Conservation (phyloP, 495 filamentous ascomycete species). For the Usnea hakonensis region DNA sequence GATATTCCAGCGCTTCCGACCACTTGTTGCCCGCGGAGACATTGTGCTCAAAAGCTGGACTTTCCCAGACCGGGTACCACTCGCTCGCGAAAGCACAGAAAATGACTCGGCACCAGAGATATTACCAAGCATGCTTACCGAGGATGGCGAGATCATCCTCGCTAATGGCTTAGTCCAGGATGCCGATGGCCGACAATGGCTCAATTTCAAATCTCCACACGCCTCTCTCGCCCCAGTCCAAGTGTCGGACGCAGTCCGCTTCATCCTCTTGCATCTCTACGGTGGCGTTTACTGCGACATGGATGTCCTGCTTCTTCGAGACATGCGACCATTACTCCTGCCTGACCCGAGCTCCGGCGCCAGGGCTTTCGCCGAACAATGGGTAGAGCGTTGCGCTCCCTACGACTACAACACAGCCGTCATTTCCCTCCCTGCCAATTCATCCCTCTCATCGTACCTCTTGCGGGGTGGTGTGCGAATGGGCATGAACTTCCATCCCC, state of each 20-base stretch:
- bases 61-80: conserved; percentile 45
- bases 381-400: conserved; percentile 45
- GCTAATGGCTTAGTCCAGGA: conserved; percentile 52
- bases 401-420: conserved; percentile 54
- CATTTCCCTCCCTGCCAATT: conserved; percentile 49
- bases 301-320: conserved; percentile 49
- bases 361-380: conserved; percentile 49
- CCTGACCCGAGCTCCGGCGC: conserved; percentile 30
- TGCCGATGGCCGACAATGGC: conserved; percentile 34
- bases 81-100: conserved; percentile 27
- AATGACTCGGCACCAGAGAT: neutral
- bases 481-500: conserved; percentile 52
- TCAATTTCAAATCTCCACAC: conserved; percentile 1
- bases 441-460: conserved; percentile 47
- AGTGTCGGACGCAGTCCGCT: conserved; percentile 43
- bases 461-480: conserved; percentile 49
- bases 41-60: conserved; percentile 45
- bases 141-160: conserved; percentile 50
- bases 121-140: conserved; percentile 30
- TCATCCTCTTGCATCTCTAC: conserved; percentile 48
- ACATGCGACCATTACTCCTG: conserved; percentile 47
- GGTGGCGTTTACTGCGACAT: conserved; percentile 52
- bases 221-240: conserved; percentile 34
- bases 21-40: conserved; percentile 47
- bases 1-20: conserved; percentile 44